phyloP scores from a whole-genome alignment of 1,284 basidiomycete species.

The Malassezia japonica region DNA sequence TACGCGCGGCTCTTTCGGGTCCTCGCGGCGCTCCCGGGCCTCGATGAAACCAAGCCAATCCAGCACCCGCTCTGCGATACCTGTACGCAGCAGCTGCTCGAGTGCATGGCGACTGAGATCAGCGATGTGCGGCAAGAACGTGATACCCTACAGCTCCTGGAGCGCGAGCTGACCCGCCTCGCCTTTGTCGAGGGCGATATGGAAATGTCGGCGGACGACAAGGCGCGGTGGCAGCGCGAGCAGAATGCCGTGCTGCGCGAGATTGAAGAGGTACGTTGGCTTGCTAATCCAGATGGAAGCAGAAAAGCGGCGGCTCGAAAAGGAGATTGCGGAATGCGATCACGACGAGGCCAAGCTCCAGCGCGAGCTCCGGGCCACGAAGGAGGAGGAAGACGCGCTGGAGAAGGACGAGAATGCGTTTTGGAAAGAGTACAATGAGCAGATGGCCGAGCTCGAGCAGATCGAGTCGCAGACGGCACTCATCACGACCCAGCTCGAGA shows the following conservation, averaged over 20 bases:
- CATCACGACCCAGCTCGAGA: conserved; percentile 54
- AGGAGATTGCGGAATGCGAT: conserved; percentile 33
- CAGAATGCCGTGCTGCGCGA: conserved; percentile 11
- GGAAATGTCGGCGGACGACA: background rate
- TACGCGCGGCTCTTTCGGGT: too few relatives aligned
- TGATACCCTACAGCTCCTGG: conserved; percentile 58
- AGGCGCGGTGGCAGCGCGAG: conserved; percentile 8
- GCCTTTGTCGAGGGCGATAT: conserved; percentile 16
- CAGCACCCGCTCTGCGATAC: conserved; percentile 92
- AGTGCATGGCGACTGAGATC: background rate
- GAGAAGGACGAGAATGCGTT: conserved; percentile 75
- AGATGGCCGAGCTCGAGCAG: conserved; percentile 60
- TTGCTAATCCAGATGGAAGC: conserved; percentile 13
- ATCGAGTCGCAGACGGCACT: conserved; percentile 62
- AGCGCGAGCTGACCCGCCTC: conserved; percentile 28
- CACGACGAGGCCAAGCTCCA: conserved; percentile 53
- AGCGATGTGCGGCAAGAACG: conserved; percentile 75
- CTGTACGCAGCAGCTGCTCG: conserved; percentile 52
- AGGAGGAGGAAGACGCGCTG: conserved; percentile 64
- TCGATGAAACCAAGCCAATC: too few relatives aligned
- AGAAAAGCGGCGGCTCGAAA: conserved; percentile 16
- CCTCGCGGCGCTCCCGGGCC: too few relatives aligned
- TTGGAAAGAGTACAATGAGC: conserved; percentile 68
- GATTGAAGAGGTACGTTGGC: conserved; percentile 8
- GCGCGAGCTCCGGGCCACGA: conserved; percentile 63